These are phyloP conservation scores for Miscanthus lutarioriparius DNA, from an alignment of 176 grass and related monocot genomes.

Conservation along the genomic window DNA sequence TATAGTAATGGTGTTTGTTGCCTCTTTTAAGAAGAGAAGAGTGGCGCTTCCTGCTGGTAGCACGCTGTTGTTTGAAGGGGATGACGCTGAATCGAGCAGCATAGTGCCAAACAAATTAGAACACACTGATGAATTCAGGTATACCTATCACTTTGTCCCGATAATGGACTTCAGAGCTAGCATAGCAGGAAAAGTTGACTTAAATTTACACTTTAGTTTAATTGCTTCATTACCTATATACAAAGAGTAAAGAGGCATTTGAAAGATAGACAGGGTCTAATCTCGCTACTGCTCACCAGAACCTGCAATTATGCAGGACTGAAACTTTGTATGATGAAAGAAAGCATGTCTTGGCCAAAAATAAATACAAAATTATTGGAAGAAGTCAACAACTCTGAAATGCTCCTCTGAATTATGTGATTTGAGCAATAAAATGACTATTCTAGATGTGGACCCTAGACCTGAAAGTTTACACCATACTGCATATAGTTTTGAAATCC, in stretches of 20 bases:
- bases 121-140: slow-evolving; percentile 83
- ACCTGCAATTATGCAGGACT: not conserved
- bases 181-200: not conserved
- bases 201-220: not conserved
- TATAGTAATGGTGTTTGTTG: slow-evolving; percentile 58
- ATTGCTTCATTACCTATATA: not conserved
- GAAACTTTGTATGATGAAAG: not conserved
- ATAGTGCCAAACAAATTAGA: slow-evolving; percentile 48
- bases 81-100: slow-evolving; percentile 24
- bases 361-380: not conserved
- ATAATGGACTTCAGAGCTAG: not conserved
- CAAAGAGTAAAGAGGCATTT: slow-evolving; percentile 3
- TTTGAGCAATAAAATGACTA: not conserved
- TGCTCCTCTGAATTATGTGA: not conserved
- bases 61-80: slow-evolving; percentile 57
- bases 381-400: not conserved
- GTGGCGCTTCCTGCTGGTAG: slow-evolving; percentile 49
- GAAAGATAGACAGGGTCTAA: not conserved
- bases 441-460: not conserved
- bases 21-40: slow-evolving; percentile 71
- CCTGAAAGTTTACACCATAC: not conserved
- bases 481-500: not conserved
- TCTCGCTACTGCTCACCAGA: not conserved
- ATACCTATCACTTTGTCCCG: not conserved
- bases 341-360: not conserved